Evolutionary conservation across 495 filamentous ascomycete genomes (phyloP), one percentile per base, ranked within the genome.

Genomic region (Aspergillus biplanus): DNA sequence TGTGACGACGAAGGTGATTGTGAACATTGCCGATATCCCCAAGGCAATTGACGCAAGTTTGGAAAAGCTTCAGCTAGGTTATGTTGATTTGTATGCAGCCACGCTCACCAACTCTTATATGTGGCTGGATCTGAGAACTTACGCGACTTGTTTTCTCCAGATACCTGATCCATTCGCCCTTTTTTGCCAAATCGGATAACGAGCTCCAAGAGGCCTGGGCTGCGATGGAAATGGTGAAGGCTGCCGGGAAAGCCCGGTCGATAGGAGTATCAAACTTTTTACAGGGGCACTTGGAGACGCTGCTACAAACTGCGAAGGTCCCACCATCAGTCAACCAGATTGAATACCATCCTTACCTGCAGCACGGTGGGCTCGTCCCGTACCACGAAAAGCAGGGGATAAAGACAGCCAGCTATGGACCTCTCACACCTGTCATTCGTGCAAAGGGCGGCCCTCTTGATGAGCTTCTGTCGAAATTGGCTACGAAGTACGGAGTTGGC

Each of bases 201-300:
- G 84, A 89, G 2, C 83, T 92, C 21, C 90, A 92, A 71, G 62
- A 73, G 31, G 84, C 87, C 46, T 96, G 93, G 93, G 82, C 83
- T 50, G 86, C 86, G 35, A 86, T 96, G 84, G 92, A 97, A 71
- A 79, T 82, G 47, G 82, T 96, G 62, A 83, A 90, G 67, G 81
- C 79, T 15, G 69, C 74, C 27, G 92, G 93, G 11, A 85, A 89
- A 59, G 87, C 89, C 9, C 85, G 85, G 53, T 87, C 86, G 21
- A 96, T 97, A 69, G 93, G 92, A 12, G 92, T 96, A 5, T 93
- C 89, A 63, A 97, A 96, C 70, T 96, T 86, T 76, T 68, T 90
- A 11, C 78, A 86, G 37, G 72, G 76, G 39, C 84, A 96, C 68
- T 78, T 97, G 16, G 85, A 92, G 67, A 80, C 82, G 3, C 83